phyloP scores from a whole-genome alignment of 306 rosid species.

The Arachis hypogaea region DNA sequence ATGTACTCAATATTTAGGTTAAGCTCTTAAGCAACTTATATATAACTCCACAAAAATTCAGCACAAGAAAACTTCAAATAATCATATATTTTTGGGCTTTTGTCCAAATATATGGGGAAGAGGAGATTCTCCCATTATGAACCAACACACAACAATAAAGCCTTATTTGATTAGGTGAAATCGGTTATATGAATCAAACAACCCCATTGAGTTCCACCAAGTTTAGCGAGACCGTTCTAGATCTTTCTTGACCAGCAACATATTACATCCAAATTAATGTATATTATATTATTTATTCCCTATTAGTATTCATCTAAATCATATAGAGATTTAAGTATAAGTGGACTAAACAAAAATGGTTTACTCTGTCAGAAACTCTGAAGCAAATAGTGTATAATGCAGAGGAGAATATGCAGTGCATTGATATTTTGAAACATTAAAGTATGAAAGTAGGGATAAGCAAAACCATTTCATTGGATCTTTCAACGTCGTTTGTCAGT shows the following conservation, averaged over 20 bases:
- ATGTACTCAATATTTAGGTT: not conserved
- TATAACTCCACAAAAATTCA: constrained; percentile 4
- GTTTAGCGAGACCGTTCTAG: too few species aligned
- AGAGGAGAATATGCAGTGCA: constrained; percentile 6
- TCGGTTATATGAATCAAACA: too few species aligned
- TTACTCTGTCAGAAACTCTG: not conserved
- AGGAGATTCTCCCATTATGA: not conserved
- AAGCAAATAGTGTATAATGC: constrained; percentile 10
- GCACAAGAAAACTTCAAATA: constrained; percentile 2
- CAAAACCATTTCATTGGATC: constrained; percentile 85
- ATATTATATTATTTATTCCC: too few species aligned
- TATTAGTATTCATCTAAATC: too few species aligned
- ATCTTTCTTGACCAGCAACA: too few species aligned
- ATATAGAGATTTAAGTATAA: too few species aligned
- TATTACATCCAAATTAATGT: not conserved
- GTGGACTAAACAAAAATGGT: not conserved
- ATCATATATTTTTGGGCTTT: not conserved
- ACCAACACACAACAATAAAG: not conserved
- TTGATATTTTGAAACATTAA: not conserved
- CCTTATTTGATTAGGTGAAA: too few species aligned
- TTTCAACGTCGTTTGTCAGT: constrained; percentile 84
- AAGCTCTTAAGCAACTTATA: not conserved
- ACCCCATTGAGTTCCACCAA: too few species aligned
- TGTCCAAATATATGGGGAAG: not conserved
- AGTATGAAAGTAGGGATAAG: constrained; percentile 33